Evolutionary conservation across 306 rosid genomes (phyloP).

Genomic region (Senna siamea): DNA sequence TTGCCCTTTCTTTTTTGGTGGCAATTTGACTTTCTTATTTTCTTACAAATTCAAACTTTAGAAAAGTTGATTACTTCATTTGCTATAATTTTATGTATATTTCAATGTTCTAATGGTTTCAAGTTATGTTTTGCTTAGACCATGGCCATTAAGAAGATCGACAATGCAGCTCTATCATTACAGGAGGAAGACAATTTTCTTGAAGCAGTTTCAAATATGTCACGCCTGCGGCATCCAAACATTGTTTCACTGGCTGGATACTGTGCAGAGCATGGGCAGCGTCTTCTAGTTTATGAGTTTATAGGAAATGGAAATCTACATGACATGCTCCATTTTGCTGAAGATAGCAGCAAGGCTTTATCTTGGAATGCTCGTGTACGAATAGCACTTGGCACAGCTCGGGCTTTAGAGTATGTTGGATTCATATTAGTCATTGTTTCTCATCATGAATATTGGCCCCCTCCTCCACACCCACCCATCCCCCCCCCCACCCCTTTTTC

Average conservation of each 20-base stretch:
- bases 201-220: constrained; percentile 92
- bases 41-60: constrained; percentile 4
- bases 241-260: constrained; percentile 87
- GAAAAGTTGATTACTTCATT: neutral
- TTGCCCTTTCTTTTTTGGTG: neutral
- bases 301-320: constrained; percentile 85
- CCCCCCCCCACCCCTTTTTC: too few species aligned
- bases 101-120: constrained; percentile 17
- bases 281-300: constrained; percentile 87
- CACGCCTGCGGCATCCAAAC: constrained; percentile 90
- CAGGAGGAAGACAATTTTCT: constrained; percentile 96
- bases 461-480: too few species aligned
- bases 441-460: neutral
- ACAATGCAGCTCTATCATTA: constrained; percentile 90
- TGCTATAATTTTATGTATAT: neutral
- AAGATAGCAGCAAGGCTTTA: constrained; percentile 73
- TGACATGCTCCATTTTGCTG: constrained; percentile 88
- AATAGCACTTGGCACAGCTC: constrained; percentile 95
- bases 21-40: neutral
- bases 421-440: constrained; percentile 29
- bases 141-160: constrained; percentile 95
- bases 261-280: constrained; percentile 93
- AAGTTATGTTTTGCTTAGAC: constrained; percentile 45
- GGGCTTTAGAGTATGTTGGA: constrained; percentile 91
- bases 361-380: constrained; percentile 98